Conservation (phyloP, 176 grass and related monocot genomes). For the Phoenix roebelenii region DNA sequence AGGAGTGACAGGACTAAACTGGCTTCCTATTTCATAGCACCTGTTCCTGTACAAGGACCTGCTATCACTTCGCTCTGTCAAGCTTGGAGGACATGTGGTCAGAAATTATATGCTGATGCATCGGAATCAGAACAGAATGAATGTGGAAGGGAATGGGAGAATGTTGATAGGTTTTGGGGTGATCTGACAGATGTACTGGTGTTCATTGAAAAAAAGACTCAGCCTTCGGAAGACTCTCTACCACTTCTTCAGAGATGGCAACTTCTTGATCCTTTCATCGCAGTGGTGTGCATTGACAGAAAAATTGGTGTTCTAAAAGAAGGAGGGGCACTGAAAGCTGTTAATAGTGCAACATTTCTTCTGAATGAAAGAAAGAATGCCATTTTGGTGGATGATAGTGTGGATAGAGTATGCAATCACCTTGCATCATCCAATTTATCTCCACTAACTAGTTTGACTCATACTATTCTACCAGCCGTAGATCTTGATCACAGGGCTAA, state of each 20-base stretch:
- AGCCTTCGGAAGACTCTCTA: constrained; percentile 25
- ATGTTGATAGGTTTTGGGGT: constrained; percentile 80
- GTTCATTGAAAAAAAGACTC: constrained; percentile 42
- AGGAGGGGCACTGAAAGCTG: constrained; percentile 48
- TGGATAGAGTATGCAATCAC: constrained; percentile 19
- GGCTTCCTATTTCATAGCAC: constrained; percentile 75
- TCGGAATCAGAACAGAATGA: constrained; percentile 24
- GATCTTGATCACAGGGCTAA: constrained; percentile 32
- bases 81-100: constrained; percentile 86
- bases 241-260: constrained; percentile 70
- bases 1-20: constrained; percentile 89
- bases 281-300: constrained; percentile 62
- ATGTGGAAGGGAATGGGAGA: constrained; percentile 65
- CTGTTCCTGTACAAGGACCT: constrained; percentile 31
- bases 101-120: constrained; percentile 44
- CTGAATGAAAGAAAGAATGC: constrained; percentile 28
- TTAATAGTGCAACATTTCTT: constrained; percentile 54
- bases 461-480: constrained; percentile 15
- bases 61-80: constrained; percentile 74
- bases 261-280: constrained; percentile 85
- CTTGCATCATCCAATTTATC: background rate
- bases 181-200: constrained; percentile 61
- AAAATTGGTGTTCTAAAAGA: constrained; percentile 76
- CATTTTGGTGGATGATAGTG: constrained; percentile 26
- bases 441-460: background rate